Evolutionary conservation across 78 protist genomes (phyloP).

Genomic region (Dictyostelium firmibasis): DNA sequence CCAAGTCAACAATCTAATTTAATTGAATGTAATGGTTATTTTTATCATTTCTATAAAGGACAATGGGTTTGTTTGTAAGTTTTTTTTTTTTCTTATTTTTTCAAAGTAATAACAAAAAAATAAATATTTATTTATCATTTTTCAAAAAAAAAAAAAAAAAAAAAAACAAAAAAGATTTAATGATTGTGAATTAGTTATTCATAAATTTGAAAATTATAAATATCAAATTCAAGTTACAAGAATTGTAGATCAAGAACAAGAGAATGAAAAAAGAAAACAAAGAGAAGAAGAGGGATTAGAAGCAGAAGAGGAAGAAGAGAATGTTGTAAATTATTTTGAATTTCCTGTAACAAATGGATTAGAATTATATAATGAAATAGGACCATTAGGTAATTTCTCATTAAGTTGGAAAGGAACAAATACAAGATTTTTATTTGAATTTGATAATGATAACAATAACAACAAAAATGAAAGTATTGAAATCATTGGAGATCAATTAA

Average conservation of each 20-base stretch:
- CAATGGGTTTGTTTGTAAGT: conserved; percentile 79
- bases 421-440: conserved; percentile 56
- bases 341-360: conserved; percentile 55
- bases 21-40: conserved; percentile 39
- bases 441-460: not conserved
- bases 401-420: conserved; percentile 56
- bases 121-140: not conserved
- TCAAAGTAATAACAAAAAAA: too few species aligned
- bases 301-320: conserved; percentile 4
- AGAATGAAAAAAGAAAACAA: conserved; percentile 1
- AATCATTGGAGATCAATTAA: not conserved
- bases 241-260: conserved; percentile 46
- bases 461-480: not conserved
- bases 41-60: conserved; percentile 45
- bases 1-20: not conserved
- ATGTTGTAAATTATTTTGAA: conserved; percentile 29
- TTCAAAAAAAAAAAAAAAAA: too few species aligned
- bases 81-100: not conserved
- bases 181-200: conserved; percentile 56
- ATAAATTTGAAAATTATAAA: conserved; percentile 7
- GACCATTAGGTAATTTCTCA: conserved; percentile 24
- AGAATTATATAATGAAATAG: conserved; percentile 40
- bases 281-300: not conserved
- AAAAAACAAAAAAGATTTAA: not conserved
- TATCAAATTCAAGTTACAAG: conserved; percentile 41